Conservation (phyloP, 2,329 filamentous ascomycete species). For the Cytospora schulzeri region DNA sequence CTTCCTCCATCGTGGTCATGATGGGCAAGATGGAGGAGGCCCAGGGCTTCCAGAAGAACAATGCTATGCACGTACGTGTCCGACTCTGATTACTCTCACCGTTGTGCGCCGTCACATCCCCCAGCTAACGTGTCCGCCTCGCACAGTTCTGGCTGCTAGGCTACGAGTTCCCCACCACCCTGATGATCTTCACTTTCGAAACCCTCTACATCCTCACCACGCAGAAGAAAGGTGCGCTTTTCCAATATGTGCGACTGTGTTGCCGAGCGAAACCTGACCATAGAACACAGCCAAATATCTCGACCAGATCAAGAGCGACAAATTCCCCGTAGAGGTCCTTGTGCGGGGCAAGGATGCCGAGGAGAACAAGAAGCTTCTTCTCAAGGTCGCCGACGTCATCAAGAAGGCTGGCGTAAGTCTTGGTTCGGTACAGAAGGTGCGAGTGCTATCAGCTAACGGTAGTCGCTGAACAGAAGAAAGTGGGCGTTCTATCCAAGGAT, state of each 20-base stretch:
- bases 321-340: constrained; percentile 88
- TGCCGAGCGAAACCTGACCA: constrained; percentile 37
- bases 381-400: constrained; percentile 81
- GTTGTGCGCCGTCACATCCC: neutral
- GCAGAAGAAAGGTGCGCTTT: constrained; percentile 80
- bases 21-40: constrained; percentile 95
- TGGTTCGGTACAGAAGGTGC: neutral
- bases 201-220: constrained; percentile 92
- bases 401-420: constrained; percentile 79
- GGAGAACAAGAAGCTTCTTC: constrained; percentile 88
- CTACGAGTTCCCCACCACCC: constrained; percentile 95
- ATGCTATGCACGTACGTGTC: constrained; percentile 80
- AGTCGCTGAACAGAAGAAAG: constrained; percentile 68
- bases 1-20: constrained; percentile 81
- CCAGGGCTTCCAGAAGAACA: constrained; percentile 90
- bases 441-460: constrained; percentile 2
- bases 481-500: constrained; percentile 85
- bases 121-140: constrained; percentile 16
- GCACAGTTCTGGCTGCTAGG: constrained; percentile 93
- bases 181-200: constrained; percentile 90
- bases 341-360: constrained; percentile 89
- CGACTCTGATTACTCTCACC: neutral
- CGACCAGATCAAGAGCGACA: constrained; percentile 87
- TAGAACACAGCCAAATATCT: constrained; percentile 76
- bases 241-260: neutral